These are phyloP conservation scores for Clonostachys solani DNA, from an alignment of 2,329 filamentous ascomycete genomes.

Conservation along the genomic window DNA sequence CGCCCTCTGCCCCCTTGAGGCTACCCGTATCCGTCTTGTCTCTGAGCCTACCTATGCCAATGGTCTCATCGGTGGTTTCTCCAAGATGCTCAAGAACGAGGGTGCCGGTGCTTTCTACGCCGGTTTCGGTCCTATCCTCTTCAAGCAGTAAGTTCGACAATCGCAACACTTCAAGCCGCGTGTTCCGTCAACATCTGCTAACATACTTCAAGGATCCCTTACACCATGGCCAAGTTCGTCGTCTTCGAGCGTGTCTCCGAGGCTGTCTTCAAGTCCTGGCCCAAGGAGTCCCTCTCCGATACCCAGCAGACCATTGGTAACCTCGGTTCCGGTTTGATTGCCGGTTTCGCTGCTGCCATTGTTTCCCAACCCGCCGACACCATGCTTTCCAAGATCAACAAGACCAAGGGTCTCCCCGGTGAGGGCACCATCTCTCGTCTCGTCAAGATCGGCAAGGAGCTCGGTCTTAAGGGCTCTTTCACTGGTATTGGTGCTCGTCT, in stretches of 20 bases:
- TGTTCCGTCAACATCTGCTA: constrained; percentile 3
- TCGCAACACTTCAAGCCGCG: neutral
- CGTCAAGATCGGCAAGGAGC: constrained; percentile 85
- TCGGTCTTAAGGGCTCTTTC: constrained; percentile 75
- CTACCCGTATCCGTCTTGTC: constrained; percentile 89
- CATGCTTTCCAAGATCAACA: constrained; percentile 96
- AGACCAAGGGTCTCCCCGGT: constrained; percentile 83
- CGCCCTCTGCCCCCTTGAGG: constrained; percentile 86
- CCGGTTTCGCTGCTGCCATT: constrained; percentile 78
- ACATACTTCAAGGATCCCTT: constrained; percentile 62
- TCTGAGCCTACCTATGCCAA: constrained; percentile 81
- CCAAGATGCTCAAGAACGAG: constrained; percentile 79
- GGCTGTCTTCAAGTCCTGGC: constrained; percentile 61
- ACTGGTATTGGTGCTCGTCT: constrained; percentile 73
- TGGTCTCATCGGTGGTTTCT: constrained; percentile 74
- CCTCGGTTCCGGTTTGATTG: constrained; percentile 53
- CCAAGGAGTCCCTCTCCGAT: constrained; percentile 67
- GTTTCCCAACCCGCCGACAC: constrained; percentile 90
- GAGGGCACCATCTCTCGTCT: constrained; percentile 77
- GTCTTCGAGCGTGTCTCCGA: constrained; percentile 88
- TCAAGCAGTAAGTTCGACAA: constrained; percentile 37
- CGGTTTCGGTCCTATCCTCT: constrained; percentile 82
- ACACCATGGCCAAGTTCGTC: constrained; percentile 95
- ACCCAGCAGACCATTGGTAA: constrained; percentile 75
- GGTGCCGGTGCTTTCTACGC: constrained; percentile 85